Evolutionary conservation across 2,329 filamentous ascomycete genomes (phyloP).

Genomic region (Albophoma yamanashiensis): DNA sequence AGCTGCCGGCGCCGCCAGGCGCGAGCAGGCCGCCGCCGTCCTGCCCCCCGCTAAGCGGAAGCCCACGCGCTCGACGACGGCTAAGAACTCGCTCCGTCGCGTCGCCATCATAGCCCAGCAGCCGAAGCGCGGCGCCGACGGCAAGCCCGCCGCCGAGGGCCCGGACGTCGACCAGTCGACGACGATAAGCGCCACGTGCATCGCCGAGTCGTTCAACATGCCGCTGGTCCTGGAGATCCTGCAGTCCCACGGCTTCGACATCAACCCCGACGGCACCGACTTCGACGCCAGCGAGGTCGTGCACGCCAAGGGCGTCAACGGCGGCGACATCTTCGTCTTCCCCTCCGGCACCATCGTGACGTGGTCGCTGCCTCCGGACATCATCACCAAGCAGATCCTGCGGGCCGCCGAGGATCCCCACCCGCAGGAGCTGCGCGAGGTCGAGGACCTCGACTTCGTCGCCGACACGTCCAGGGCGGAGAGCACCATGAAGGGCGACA

Average conservation of each 20-base stretch:
- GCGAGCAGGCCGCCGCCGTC: conserved; percentile 7
- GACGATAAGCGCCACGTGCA: conserved; percentile 47
- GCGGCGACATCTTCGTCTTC: conserved; percentile 90
- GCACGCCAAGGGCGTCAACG: conserved; percentile 48
- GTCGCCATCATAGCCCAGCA: conserved; percentile 79
- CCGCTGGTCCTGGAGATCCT: conserved; percentile 46
- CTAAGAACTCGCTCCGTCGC: conserved; percentile 68
- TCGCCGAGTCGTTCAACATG: conserved; percentile 57
- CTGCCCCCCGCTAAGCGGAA: conserved; percentile 31
- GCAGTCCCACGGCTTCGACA: conserved; percentile 45
- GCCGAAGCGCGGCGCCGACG: conserved; percentile 27
- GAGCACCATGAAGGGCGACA: conserved; percentile 74
- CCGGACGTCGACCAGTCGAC: conserved; percentile 26
- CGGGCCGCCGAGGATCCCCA: conserved; percentile 69
- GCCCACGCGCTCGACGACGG: conserved; percentile 29
- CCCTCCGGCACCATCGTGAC: conserved; percentile 88
- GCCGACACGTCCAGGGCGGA: conserved; percentile 63
- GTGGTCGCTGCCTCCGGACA: conserved; percentile 74
- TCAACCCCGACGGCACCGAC: conserved; percentile 50
- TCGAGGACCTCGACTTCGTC: conserved; percentile 81
- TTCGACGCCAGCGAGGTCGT: conserved; percentile 54
- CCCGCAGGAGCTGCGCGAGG: conserved; percentile 57
- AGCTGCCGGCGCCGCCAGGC: conserved; percentile 6
- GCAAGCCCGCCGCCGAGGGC: conserved; percentile 11
- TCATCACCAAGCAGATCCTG: conserved; percentile 63